These are phyloP conservation scores for Linum usitatissimum DNA, from an alignment of 345 rosid genomes.

Conservation along the genomic window DNA sequence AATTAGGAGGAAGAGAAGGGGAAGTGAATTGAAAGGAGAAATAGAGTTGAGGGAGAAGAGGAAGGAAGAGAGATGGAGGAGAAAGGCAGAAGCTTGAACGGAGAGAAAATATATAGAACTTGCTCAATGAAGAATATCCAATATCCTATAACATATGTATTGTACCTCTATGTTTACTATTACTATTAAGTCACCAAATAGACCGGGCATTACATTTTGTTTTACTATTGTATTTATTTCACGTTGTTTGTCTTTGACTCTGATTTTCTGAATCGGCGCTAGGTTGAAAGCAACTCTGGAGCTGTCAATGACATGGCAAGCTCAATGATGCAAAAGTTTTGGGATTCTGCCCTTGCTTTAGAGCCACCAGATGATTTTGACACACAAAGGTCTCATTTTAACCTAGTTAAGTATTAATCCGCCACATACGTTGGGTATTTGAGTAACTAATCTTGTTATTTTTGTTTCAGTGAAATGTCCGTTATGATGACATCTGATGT, in stretches of 20 bases:
- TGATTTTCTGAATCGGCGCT: conserved; percentile 9
- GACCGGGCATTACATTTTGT: no score
- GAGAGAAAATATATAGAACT: no score
- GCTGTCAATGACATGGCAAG: conserved; percentile 82
- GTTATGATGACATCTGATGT: conserved; percentile 58
- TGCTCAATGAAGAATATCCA: no score
- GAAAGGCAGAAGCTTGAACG: no score
- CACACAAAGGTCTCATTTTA: conserved; percentile 54
- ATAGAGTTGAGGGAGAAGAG: no score
- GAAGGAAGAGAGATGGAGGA: no score
- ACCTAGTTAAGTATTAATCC: conserved; percentile 3
- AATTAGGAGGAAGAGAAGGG: no score
- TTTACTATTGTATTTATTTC: neutral
- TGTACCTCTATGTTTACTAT: no score
- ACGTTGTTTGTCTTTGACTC: neutral
- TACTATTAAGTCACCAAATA: no score
- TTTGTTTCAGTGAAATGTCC: conserved; percentile 68
- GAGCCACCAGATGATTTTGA: conserved; percentile 89
- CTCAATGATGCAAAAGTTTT: conserved; percentile 97
- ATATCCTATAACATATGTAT: no score
- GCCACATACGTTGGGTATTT: conserved; percentile 2
- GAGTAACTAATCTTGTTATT: conserved; percentile 16
- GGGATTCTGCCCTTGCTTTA: conserved; percentile 93
- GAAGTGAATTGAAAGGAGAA: no score
- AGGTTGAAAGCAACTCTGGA: conserved; percentile 85